These are phyloP conservation scores for Tricholoma terreum DNA, from an alignment of 768 basidiomycete species.

Conservation along the genomic window DNA sequence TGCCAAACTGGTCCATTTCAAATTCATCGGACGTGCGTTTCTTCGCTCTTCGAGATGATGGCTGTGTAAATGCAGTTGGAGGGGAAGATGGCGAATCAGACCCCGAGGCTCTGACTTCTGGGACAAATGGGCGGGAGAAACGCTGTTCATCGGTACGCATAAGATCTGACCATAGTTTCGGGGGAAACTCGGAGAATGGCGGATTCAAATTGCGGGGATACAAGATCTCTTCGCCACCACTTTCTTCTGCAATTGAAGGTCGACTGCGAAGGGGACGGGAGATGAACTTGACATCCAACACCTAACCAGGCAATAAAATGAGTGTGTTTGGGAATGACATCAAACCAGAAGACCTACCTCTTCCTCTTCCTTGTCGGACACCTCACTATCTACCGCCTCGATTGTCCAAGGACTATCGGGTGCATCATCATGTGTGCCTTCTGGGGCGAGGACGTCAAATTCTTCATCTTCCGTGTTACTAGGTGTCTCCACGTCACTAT, in stretches of 20 bases:
- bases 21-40: conserved; percentile 84
- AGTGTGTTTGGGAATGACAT: conserved; percentile 3
- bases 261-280: conserved; percentile 52
- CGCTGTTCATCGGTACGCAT: conserved; percentile 18
- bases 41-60: conserved; percentile 53
- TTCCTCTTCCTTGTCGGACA: conserved; percentile 61
- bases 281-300: conserved; percentile 39
- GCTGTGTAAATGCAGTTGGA: conserved; percentile 62
- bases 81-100: conserved; percentile 42
- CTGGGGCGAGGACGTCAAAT: conserved; percentile 41
- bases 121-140: conserved; percentile 14
- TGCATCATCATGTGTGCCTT: conserved; percentile 47
- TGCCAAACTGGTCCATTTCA: conserved; percentile 70
- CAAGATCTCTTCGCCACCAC: conserved; percentile 86
- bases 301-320: conserved; percentile 25
- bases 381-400: conserved; percentile 79
- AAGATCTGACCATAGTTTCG: conserved; percentile 27
- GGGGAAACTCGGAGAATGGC: conserved; percentile 27
- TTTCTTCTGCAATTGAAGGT: conserved; percentile 75
- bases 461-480: conserved; percentile 29
- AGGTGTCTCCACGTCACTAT: conserved; percentile 33
- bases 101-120: conserved; percentile 32
- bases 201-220: conserved; percentile 64
- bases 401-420: conserved; percentile 89
- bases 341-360: conserved; percentile 46